These are phyloP conservation scores for Adansonia grandidieri DNA, from an alignment of 441 rosid genomes.

Conservation along the genomic window DNA sequence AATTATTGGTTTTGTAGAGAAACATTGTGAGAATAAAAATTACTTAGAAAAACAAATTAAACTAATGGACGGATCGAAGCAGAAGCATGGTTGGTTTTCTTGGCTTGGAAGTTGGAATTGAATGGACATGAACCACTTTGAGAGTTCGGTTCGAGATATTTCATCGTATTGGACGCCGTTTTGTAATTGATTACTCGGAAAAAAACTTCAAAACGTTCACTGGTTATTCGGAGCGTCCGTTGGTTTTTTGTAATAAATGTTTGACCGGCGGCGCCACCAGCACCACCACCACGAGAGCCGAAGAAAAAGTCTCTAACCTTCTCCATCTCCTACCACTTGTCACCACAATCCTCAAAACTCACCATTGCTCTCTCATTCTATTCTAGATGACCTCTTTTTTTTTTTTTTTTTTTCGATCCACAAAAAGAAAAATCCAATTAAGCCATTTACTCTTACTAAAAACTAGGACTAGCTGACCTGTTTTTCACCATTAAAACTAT, in stretches of 20 bases:
- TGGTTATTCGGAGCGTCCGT: constrained; percentile 34
- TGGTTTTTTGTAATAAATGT: constrained; percentile 18
- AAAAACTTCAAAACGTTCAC: background rate
- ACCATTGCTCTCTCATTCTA: background rate
- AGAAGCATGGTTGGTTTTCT: too few species aligned
- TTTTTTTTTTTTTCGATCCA: constrained; percentile 24
- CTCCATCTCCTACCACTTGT: constrained; percentile 54
- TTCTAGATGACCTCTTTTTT: background rate
- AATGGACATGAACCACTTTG: background rate
- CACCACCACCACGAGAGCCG: constrained; percentile 30
- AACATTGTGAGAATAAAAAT: too few species aligned
- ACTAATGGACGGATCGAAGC: too few species aligned
- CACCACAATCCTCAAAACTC: constrained; percentile 36
- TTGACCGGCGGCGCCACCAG: constrained; percentile 55
- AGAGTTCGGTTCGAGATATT: background rate
- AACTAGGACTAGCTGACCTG: constrained; percentile 45
- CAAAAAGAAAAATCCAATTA: constrained; percentile 23
- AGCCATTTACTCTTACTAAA: constrained; percentile 48
- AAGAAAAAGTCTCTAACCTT: constrained; percentile 56
- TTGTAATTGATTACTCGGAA: background rate
- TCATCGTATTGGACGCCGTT: background rate
- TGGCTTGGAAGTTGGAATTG: too few species aligned
- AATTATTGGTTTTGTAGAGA: too few species aligned
- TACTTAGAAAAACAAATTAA: too few species aligned
- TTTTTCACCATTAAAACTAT: constrained; percentile 47